Conservation (phyloP, 495 filamentous ascomycete species). For the Penicillium lividum region DNA sequence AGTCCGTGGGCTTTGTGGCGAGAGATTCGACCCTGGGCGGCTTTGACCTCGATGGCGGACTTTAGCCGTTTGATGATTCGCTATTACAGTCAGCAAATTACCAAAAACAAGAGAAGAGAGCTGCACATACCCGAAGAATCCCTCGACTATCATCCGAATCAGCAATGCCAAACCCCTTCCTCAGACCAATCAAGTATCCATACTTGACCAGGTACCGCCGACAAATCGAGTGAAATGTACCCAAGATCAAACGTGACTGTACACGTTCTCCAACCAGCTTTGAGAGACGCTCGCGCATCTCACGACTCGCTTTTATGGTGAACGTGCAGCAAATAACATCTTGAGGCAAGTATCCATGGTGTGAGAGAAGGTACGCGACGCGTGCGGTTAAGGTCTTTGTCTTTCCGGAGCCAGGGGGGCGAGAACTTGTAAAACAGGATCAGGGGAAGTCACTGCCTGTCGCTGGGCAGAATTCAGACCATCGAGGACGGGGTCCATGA, state of each 20-base stretch:
- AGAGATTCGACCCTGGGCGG: constrained; percentile 76
- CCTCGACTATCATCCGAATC: constrained; percentile 78
- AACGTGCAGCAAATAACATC: constrained; percentile 98
- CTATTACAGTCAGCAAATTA: constrained; percentile 27
- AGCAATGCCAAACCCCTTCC: constrained; percentile 88
- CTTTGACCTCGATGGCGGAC: constrained; percentile 66
- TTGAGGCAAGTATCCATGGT: constrained; percentile 75
- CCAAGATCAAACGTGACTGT: constrained; percentile 78
- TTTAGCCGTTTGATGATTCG: constrained; percentile 78
- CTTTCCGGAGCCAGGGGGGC: constrained; percentile 90
- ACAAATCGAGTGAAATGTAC: constrained; percentile 95
- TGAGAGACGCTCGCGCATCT: constrained; percentile 90
- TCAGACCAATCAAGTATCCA: constrained; percentile 80
- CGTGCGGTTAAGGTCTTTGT: constrained; percentile 95
- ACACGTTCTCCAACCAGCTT: constrained; percentile 74
- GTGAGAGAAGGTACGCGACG: constrained; percentile 89
- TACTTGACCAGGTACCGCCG: constrained; percentile 83
- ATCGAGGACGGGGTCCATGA: constrained; percentile 59
- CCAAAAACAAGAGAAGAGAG: constrained; percentile 4
- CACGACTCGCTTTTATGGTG: constrained; percentile 92
- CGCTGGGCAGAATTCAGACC: constrained; percentile 83
- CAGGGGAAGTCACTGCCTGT: constrained; percentile 78
- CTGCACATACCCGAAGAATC: constrained; percentile 57
- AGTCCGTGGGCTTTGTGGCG: constrained; percentile 77
- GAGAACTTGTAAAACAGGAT: constrained; percentile 83